A percentile compares a stretch with the other conserved stretches of the same genome.
Conservation (phyloP, 345 rosid species). For the Populus davidiana region DNA sequence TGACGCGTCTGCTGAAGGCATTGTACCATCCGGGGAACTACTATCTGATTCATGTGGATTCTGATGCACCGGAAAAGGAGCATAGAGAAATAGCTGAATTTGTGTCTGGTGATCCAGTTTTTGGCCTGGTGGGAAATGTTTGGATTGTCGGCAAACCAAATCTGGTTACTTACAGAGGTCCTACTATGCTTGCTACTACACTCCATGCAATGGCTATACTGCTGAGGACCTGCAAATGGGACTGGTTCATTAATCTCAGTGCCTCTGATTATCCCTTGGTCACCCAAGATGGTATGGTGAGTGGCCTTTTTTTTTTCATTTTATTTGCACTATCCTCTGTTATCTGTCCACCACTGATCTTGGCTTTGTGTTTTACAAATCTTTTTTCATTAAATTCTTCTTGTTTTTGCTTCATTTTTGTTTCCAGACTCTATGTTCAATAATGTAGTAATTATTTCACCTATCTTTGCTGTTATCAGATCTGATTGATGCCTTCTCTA, state of each 20-base stretch:
- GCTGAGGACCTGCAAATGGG: slow-evolving; percentile 74
- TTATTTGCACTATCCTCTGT: background rate
- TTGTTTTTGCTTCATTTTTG: background rate
- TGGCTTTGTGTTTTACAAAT: no score
- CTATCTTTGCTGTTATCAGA: slow-evolving; percentile 42
- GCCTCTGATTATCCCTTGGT: slow-evolving; percentile 90
- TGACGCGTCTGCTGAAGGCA: slow-evolving; percentile 55
- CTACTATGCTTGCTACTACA: slow-evolving; percentile 85
- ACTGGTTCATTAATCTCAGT: slow-evolving; percentile 97
- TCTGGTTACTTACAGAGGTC: slow-evolving; percentile 86
- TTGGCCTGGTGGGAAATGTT: slow-evolving; percentile 62
- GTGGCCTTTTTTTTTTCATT: slow-evolving; percentile 35
- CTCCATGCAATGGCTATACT: slow-evolving; percentile 82
- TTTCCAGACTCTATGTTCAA: background rate
- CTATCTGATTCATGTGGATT: slow-evolving; percentile 74
- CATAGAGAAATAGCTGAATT: slow-evolving; percentile 55
- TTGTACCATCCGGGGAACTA: slow-evolving; percentile 80
- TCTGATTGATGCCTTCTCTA: slow-evolving; percentile 83
- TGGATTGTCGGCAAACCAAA: slow-evolving; percentile 75
- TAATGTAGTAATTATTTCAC: background rate
- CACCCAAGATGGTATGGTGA: slow-evolving; percentile 99
- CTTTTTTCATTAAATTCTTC: background rate
- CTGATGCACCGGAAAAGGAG: slow-evolving; percentile 52
- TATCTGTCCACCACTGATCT: no score
- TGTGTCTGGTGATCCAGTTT: slow-evolving; percentile 51